Evolutionary conservation across 2,329 filamentous ascomycete species (phyloP).

Genomic region (Elsinoe ampelina): DNA sequence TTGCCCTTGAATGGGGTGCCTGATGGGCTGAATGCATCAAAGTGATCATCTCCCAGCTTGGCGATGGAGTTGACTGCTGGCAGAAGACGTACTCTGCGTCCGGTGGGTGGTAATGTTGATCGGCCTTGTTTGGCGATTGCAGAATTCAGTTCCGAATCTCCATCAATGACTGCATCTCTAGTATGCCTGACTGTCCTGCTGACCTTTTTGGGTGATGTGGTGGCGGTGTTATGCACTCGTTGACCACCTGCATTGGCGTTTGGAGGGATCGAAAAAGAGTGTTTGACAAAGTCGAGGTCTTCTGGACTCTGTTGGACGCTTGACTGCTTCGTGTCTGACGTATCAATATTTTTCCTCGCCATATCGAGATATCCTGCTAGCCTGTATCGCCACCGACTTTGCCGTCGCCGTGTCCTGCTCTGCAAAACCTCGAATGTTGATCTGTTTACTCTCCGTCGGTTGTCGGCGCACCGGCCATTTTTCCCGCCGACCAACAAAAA

Average conservation of each 20-base stretch:
- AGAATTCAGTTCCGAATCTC: background rate
- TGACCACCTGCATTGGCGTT: background rate
- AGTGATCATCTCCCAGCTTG: background rate
- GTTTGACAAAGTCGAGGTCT: background rate
- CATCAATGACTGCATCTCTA: background rate
- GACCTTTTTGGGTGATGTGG: background rate
- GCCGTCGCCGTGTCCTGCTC: background rate
- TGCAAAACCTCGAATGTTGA: background rate
- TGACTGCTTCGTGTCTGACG: background rate
- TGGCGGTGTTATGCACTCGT: background rate
- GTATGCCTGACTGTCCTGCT: background rate
- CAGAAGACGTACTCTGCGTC: constrained; percentile 3
- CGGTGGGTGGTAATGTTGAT: background rate
- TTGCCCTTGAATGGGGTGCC: background rate
- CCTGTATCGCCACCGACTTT: background rate
- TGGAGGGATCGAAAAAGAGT: background rate
- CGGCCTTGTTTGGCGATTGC: background rate
- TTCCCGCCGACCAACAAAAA: background rate
- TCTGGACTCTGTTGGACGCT: background rate
- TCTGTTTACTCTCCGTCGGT: constrained; percentile 6
- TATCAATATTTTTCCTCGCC: constrained; percentile 12
- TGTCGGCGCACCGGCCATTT: background rate
- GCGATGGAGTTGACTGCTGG: constrained; percentile 11
- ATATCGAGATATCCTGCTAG: background rate
- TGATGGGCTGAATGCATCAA: background rate